phyloP scores from a whole-genome alignment of 2,329 filamentous ascomycete species.

The Beauveria sp. region DNA sequence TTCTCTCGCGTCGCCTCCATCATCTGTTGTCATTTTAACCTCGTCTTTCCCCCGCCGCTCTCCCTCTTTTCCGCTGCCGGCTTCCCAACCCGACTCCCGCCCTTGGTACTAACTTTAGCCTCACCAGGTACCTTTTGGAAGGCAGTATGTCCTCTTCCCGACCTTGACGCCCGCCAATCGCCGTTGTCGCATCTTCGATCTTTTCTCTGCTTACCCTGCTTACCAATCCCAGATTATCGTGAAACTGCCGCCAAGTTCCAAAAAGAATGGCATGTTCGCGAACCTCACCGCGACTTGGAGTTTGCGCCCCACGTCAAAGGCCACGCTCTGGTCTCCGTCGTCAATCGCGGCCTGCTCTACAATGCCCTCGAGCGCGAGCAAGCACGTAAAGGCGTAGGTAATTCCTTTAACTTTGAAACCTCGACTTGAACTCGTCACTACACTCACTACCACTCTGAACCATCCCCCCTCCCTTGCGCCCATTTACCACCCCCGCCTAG shows the following conservation, averaged over 20 bases:
- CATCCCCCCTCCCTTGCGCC: conserved; percentile 5
- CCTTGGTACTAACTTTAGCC: conserved; percentile 11
- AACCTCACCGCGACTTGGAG: conserved; percentile 54
- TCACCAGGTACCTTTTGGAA: conserved; percentile 51
- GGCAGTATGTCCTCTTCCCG: conserved; percentile 40
- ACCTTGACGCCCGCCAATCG: not conserved
- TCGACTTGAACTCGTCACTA: no score
- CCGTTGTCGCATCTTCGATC: conserved; percentile 5
- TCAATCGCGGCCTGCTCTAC: conserved; percentile 58
- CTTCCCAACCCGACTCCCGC: not conserved
- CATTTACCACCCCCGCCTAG: not conserved
- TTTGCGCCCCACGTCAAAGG: conserved; percentile 59
- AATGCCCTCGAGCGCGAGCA: conserved; percentile 51
- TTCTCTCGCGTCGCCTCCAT: conserved; percentile 12
- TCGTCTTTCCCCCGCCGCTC: not conserved
- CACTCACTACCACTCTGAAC: not conserved
- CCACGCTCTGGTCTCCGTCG: conserved; percentile 54
- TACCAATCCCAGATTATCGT: conserved; percentile 48
- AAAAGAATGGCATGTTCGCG: conserved; percentile 58
- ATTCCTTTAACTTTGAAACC: not conserved
- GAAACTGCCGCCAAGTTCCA: conserved; percentile 61
- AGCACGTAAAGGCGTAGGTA: conserved; percentile 41
- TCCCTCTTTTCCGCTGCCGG: conserved; percentile 2
- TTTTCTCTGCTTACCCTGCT: conserved; percentile 8
- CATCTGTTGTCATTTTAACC: conserved; percentile 7